phyloP scores from a whole-genome alignment of 495 filamentous ascomycete genomes.

The Massariosphaeria phaeospora region DNA sequence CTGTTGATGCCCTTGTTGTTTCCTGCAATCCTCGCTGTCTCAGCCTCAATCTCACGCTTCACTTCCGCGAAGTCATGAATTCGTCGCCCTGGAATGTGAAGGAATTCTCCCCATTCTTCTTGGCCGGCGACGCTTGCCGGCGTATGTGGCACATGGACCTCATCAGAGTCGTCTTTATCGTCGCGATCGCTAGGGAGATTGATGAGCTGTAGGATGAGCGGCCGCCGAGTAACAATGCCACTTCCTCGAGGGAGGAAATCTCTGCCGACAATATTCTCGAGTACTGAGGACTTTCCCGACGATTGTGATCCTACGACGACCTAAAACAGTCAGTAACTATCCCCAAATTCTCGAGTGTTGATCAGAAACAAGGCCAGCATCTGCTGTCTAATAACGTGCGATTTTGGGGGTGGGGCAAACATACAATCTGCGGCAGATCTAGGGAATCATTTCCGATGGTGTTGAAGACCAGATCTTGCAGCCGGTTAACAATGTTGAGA shows the following conservation, averaged over 20 bases:
- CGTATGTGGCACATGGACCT: slow-evolving; percentile 63
- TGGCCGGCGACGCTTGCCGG: slow-evolving; percentile 64
- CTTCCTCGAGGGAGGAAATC: slow-evolving; percentile 96
- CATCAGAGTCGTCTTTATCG: slow-evolving; percentile 60
- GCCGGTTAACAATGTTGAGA: slow-evolving; percentile 86
- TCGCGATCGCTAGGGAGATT: slow-evolving; percentile 82
- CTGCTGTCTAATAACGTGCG: no score
- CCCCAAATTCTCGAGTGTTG: slow-evolving; percentile 4
- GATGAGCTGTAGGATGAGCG: slow-evolving; percentile 95
- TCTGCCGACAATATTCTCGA: slow-evolving; percentile 97
- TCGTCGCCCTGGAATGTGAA: slow-evolving; percentile 81
- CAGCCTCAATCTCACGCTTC: slow-evolving; percentile 94
- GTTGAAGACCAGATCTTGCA: slow-evolving; percentile 98
- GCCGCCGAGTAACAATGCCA: slow-evolving; percentile 91
- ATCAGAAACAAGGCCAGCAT: no score
- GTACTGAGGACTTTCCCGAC: slow-evolving; percentile 96
- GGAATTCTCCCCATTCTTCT: slow-evolving; percentile 94
- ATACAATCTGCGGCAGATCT: slow-evolving; percentile 95
- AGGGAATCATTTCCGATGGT: slow-evolving; percentile 98
- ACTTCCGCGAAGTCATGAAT: slow-evolving; percentile 91
- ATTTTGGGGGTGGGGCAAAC: slow-evolving; percentile 39
- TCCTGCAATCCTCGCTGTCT: slow-evolving; percentile 91
- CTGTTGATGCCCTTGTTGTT: slow-evolving; percentile 98
- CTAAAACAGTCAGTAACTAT: no score
- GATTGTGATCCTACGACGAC: slow-evolving; percentile 98